phyloP scores from a whole-genome alignment of 1,139 yeast species.

The Suhomyces atakaporum region DNA sequence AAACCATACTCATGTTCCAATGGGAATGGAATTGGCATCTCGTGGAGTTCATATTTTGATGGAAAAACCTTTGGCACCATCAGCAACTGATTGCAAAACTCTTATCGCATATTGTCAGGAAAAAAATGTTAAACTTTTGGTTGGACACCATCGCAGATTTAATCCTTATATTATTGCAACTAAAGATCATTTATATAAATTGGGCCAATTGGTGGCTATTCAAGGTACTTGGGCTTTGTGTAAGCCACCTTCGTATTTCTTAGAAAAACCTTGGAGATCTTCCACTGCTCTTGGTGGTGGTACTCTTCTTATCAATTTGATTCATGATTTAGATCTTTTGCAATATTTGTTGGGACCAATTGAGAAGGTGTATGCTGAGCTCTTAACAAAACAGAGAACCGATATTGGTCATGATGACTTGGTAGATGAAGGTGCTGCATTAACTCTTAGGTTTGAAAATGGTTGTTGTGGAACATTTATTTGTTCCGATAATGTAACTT shows the following conservation, averaged over 20 bases:
- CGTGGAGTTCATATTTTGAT: conserved; percentile 40
- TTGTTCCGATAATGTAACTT: conserved; percentile 44
- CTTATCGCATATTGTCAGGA: conserved; percentile 29
- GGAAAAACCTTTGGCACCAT: conserved; percentile 46
- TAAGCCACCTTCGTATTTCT: conserved; percentile 39
- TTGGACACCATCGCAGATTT: conserved; percentile 49
- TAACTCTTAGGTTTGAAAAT: conserved; percentile 38
- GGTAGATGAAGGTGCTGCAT: conserved; percentile 49
- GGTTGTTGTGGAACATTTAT: conserved; percentile 46
- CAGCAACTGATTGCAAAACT: conserved; percentile 37
- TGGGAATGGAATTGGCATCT: conserved; percentile 37
- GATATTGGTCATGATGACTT: conserved; percentile 17
- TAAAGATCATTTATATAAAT: conserved; percentile 29
- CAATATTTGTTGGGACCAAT: conserved; percentile 46
- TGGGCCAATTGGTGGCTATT: conserved; percentile 39
- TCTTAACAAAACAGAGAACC: conserved; percentile 33
- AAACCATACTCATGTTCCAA: conserved; percentile 40
- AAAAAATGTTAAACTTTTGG: conserved; percentile 33
- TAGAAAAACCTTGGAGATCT: conserved; percentile 44
- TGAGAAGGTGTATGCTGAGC: conserved; percentile 41
- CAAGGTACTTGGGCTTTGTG: conserved; percentile 47
- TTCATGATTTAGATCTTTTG: conserved; percentile 45
- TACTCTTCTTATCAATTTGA: conserved; percentile 40
- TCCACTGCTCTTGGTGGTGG: conserved; percentile 41
- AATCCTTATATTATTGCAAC: conserved; percentile 44